A percentile compares a stretch with the other conserved stretches of the same genome.
Evolutionary conservation across 2,329 filamentous ascomycete genomes (phyloP).

Genomic region (Phaeosphaeriaceae sp.): DNA sequence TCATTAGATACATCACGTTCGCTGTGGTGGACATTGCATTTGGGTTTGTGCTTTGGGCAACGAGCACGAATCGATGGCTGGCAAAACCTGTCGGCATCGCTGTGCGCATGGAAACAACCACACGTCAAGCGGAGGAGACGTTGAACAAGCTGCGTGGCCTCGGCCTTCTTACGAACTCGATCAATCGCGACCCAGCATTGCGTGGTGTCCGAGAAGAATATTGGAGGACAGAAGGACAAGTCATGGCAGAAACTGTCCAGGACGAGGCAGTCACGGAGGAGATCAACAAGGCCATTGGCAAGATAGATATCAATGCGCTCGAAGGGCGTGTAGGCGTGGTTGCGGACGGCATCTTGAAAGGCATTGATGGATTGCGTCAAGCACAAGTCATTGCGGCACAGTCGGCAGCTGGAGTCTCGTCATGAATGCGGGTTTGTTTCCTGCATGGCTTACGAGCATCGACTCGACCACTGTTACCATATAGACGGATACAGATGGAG

Average conservation of each 20-base stretch:
- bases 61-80: conserved; percentile 81
- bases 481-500: conserved; percentile 35
- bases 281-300: conserved; percentile 71
- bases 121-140: conserved; percentile 65
- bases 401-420: conserved; percentile 1
- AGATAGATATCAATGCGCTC: conserved; percentile 70
- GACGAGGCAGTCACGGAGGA: conserved; percentile 77
- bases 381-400: conserved; percentile 11
- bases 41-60: conserved; percentile 74
- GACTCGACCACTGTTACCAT: conserved; percentile 10
- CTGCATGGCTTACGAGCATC: conserved; percentile 3
- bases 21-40: conserved; percentile 70
- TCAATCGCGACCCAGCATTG: conserved; percentile 75
- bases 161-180: conserved; percentile 81
- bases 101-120: conserved; percentile 70
- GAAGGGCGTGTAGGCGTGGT: conserved; percentile 68
- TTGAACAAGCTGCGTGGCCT: conserved; percentile 75
- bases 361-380: conserved; percentile 36
- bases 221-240: conserved; percentile 78
- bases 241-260: conserved; percentile 80
- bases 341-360: conserved; percentile 44
- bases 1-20: conserved; percentile 70
- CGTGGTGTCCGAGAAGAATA: conserved; percentile 73
- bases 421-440: conserved; percentile 2
- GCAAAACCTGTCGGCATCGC: conserved; percentile 67